These are phyloP conservation scores for Macrophomina pseudophaseolina DNA, from an alignment of 2,329 filamentous ascomycete genomes.

Conservation along the genomic window DNA sequence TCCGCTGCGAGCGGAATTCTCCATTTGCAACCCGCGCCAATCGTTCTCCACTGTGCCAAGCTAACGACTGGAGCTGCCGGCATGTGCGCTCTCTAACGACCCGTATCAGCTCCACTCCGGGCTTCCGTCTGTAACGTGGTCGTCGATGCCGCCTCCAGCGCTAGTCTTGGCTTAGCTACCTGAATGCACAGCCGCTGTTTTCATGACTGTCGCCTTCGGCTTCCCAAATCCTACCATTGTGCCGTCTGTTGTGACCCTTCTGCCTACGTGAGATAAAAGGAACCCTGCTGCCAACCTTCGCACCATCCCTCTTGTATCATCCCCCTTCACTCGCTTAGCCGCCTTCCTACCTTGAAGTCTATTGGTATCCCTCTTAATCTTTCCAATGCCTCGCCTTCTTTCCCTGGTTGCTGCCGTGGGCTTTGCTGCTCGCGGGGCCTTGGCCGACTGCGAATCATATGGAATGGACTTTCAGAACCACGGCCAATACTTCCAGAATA, in stretches of 20 bases:
- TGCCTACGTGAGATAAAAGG: not conserved
- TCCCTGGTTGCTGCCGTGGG: conserved; percentile 28
- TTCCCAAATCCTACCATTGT: not conserved
- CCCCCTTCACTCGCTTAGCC: not conserved
- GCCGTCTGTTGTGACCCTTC: not conserved
- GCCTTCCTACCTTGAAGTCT: not conserved
- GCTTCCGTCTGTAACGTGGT: not conserved
- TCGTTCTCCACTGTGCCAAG: not conserved
- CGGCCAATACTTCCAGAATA: conserved; percentile 50
- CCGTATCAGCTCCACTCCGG: not conserved
- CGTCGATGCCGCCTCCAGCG: not conserved
- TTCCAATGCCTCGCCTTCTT: conserved; percentile 3
- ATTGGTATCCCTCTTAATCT: not conserved
- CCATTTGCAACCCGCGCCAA: not conserved
- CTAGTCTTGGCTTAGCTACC: not conserved
- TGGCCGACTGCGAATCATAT: conserved; percentile 33
- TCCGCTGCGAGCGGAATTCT: not conserved
- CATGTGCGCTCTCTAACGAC: not conserved
- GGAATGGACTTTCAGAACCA: conserved; percentile 47
- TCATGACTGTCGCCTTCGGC: not conserved
- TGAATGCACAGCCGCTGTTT: not conserved
- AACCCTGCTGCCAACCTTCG: not conserved
- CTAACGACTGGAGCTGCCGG: not conserved
- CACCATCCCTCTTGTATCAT: not conserved
- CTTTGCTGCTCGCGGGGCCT: conserved; percentile 27